phyloP scores from a whole-genome alignment of 169 alveolate species.

The Plasmodium gallinaceum region DNA sequence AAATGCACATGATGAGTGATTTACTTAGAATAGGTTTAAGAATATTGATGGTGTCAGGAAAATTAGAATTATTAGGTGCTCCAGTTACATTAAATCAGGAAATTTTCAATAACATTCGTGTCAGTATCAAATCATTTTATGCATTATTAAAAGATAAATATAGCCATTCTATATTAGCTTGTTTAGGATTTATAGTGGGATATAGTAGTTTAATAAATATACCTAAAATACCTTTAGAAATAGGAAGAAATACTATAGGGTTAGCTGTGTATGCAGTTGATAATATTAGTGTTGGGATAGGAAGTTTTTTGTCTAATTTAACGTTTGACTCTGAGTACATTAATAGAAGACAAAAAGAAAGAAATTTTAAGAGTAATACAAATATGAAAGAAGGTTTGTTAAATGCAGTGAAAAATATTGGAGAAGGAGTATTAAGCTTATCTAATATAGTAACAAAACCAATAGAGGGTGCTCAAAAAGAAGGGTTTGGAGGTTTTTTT shows the following conservation, averaged over 20 bases:
- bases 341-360: constrained; percentile 88
- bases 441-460: constrained; percentile 93
- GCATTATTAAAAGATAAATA: constrained; percentile 88
- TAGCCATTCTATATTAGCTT: constrained; percentile 84
- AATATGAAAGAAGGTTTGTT: constrained; percentile 90
- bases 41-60: constrained; percentile 83
- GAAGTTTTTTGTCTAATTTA: constrained; percentile 88
- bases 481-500: constrained; percentile 92
- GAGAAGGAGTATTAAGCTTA: constrained; percentile 91
- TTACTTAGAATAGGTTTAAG: constrained; percentile 88
- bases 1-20: constrained; percentile 89
- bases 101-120: constrained; percentile 84
- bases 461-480: constrained; percentile 93
- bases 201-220: constrained; percentile 91
- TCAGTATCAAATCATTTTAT: constrained; percentile 84
- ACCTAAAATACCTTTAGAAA: constrained; percentile 91
- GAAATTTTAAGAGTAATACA: constrained; percentile 78
- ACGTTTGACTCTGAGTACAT: constrained; percentile 93
- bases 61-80: constrained; percentile 88
- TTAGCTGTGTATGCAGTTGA: constrained; percentile 92
- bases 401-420: constrained; percentile 90
- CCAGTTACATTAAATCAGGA: constrained; percentile 88
- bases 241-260: constrained; percentile 91
- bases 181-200: constrained; percentile 90
- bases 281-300: constrained; percentile 89